These are phyloP conservation scores for Solanum megistacrolobum DNA, from an alignment of 257 asterid species.

Conservation along the genomic window DNA sequence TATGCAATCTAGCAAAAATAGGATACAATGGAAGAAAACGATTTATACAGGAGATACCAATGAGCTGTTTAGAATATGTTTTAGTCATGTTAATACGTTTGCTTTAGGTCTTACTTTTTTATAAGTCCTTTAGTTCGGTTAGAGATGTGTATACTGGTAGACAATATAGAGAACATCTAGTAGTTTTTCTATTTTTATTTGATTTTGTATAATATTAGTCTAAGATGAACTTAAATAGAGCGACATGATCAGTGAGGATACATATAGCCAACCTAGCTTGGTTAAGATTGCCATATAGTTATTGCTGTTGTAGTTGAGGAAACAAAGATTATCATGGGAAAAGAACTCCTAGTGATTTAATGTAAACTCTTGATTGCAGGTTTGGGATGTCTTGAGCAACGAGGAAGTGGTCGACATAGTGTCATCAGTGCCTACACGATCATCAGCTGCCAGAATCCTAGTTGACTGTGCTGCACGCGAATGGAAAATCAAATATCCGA, in stretches of 20 bases:
- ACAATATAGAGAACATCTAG: not conserved
- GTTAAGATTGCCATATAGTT: not conserved
- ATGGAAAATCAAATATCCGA: constrained; percentile 88
- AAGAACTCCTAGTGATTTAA: not conserved
- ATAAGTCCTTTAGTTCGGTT: not conserved
- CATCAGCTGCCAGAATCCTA: constrained; percentile 66
- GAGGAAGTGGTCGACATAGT: constrained; percentile 90
- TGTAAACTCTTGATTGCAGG: constrained; percentile 31
- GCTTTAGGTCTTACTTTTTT: not conserved
- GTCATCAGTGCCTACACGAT: constrained; percentile 59
- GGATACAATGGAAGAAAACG: not conserved
- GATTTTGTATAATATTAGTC: not conserved
- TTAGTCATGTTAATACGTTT: not conserved
- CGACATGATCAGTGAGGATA: not conserved
- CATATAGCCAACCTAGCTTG: not conserved
- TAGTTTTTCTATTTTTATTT: not conserved
- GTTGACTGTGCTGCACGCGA: constrained; percentile 85
- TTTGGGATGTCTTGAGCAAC: constrained; percentile 93
- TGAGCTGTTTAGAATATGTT: not conserved
- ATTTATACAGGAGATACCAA: not conserved
- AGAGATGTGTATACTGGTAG: not conserved
- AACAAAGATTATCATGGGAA: not conserved
- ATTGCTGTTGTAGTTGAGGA: not conserved
- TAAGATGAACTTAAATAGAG: not conserved
- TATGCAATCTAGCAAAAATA: not conserved